Base-by-base conservation (phyloP, 768 basidiomycete species). In the Calocybe cyanea region DNA sequence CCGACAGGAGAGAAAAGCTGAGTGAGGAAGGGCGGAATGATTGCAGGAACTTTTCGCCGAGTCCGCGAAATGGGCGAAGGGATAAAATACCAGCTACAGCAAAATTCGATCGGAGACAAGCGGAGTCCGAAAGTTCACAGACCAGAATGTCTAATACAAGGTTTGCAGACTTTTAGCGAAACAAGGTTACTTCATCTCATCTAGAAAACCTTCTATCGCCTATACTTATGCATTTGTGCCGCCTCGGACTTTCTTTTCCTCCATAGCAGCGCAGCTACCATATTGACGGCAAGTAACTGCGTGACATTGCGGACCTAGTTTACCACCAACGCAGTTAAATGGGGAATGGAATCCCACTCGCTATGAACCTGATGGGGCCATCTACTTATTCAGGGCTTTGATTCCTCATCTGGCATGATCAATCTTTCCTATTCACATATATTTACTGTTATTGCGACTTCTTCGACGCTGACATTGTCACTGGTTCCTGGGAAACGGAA, bases 101-200 rank as follows among this genome's bases (percentile, higher is more conserved):
- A 6, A 17, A n/a, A 24, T 52, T 43, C 14, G 45, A 43, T 45
- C 48, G 48, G 46, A 47, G 48, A 45, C 33, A 34, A 18, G 14
- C 46, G 48, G 52, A 50, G 44, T 47, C 46, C 37, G 17, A 38
- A 40, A 20, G 8, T 18, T 14, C 8, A 37, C 11, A 28, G 6
- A 11, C 5, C 25, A 11, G 25, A 11, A 28, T 28, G 25, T 5
- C 25, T 28, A 11, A 21, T 13, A 15, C 38, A 21, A 13, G 20
- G 38, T 14, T n/a, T 13, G 33, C 33, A 18, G 19, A 20, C 9
- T 38, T 10, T 20, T 21, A 20, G 18, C 37, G 19, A 6, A 18
- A 18, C 25, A 28, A 11, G 11, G 25, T 28, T 28, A 28, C 25
- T 11, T 11, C 6, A 6, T 11, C 25, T 28, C 25, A 28, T 28